Base-by-base conservation (phyloP, 73 alveolate species). In the Symbiodinium natans region DNA sequence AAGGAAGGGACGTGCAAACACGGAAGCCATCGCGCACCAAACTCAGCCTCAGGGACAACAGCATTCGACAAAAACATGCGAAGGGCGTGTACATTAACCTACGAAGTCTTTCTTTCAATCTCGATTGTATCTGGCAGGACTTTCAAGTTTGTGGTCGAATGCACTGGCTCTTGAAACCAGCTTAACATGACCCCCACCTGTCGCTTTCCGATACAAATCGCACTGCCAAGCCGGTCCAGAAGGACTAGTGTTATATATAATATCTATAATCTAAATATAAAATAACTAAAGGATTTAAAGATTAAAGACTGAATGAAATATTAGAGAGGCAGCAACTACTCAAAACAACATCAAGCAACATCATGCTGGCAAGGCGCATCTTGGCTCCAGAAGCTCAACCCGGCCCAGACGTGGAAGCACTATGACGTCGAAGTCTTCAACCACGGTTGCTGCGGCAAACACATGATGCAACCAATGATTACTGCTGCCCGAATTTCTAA, bases 1-100 rank as follows among this genome's bases (percentile, higher is more conserved):
- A 52, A 15, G 71, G 9, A 13, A 13, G 23, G 15, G 17, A 59
- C 63, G 25, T 88, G 86, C 95, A 88, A 41, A 88, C 95, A 27
- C 33, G 21, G 86, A 39, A 88, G 43, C 86, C 95, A 88, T 88
- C 95, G 36, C 95, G 95, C 41, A 63, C 41, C 86, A 88, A 54
- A 73, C 74, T 38, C 86, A 88, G 31, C 95, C 71, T 52, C 31
- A 52, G 71, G 71, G 23, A 0, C n/a, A 8, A 52, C 71, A 15
- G 5, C 17, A 52, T 3, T 21, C 17, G 68, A 52, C 1, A 27
- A 11, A 2, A 21, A 23, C n/a, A 13, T 52, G 71, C 23, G 23
- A 13, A 29, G 3, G 0, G n/a, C n/a, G 31, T 15, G 6, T 2
- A 52, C 71, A 29, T 2, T 2, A 2, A 46, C 59, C 25, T 13